These are phyloP conservation scores for Mycena indigotica DNA, from an alignment of 768 basidiomycete species.

Conservation along the genomic window DNA sequence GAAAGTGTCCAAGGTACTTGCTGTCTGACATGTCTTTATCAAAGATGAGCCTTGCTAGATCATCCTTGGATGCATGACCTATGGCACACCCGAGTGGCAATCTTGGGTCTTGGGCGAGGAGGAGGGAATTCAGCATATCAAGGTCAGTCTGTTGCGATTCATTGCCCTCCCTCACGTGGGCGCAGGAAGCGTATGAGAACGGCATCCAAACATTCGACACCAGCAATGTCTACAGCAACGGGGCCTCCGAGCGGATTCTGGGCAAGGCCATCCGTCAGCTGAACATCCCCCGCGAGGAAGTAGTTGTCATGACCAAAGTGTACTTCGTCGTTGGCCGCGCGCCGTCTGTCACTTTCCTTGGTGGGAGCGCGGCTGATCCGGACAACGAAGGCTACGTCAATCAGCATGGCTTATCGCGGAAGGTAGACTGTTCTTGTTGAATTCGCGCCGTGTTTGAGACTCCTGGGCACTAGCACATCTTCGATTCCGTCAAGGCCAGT, in stretches of 20 bases:
- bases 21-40: too few relatives aligned
- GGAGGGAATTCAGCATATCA: constrained; percentile 41
- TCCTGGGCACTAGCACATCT: constrained; percentile 60
- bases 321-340: constrained; percentile 35
- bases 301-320: constrained; percentile 80
- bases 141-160: constrained; percentile 19
- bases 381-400: constrained; percentile 57
- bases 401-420: constrained; percentile 48
- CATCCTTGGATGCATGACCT: constrained; percentile 31
- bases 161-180: constrained; percentile 17
- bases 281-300: constrained; percentile 68
- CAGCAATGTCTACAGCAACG: constrained; percentile 65
- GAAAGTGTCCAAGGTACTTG: too few relatives aligned
- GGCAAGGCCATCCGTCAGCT: constrained; percentile 69
- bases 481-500: constrained; percentile 63
- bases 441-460: neutral
- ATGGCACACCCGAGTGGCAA: constrained; percentile 31
- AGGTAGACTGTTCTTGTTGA: constrained; percentile 28
- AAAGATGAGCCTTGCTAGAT: too few relatives aligned
- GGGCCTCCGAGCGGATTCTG: constrained; percentile 63
- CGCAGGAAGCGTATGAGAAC: constrained; percentile 46
- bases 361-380: constrained; percentile 17
- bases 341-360: constrained; percentile 14
- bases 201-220: constrained; percentile 68
- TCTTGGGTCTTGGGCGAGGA: constrained; percentile 40